Conservation (phyloP, 164 flowering plant genomes). For the Buxus sempervirens region DNA sequence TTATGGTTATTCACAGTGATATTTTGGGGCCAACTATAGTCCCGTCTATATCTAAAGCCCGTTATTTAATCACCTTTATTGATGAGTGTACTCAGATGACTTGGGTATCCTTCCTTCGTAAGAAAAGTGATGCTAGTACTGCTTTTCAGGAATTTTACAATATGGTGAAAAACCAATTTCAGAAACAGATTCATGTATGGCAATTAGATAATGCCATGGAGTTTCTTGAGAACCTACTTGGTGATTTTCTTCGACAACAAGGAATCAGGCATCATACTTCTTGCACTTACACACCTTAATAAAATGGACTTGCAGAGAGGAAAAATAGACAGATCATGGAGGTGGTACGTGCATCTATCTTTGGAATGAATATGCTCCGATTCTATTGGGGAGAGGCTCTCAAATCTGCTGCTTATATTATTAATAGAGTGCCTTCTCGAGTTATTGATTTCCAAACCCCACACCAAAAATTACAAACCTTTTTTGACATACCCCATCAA, state of each 20-base stretch:
- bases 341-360: conserved; percentile 22
- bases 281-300: conserved; percentile 15
- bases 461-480: conserved; percentile 1
- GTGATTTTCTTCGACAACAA: not conserved
- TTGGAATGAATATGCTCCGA: conserved; percentile 27
- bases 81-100: too few species aligned
- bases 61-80: too few species aligned
- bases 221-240: not conserved
- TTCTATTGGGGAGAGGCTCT: conserved; percentile 20
- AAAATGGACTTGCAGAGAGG: conserved; percentile 10
- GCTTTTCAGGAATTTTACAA: conserved; percentile 7
- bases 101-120: too few species aligned
- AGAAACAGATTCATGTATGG: conserved; percentile 5
- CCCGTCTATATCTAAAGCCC: too few species aligned
- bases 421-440: conserved; percentile 20
- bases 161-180: conserved; percentile 15
- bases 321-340: conserved; percentile 13
- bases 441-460: conserved; percentile 14
- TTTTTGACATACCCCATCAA: not conserved
- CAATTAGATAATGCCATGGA: conserved; percentile 14
- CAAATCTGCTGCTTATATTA: conserved; percentile 17
- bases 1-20: too few species aligned
- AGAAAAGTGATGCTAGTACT: too few species aligned
- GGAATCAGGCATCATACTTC: conserved; percentile 21
- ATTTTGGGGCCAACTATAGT: too few species aligned